Evolutionary conservation across 192 early-diverging fungal genomes (phyloP), one percentile per base, ranked within the genome.

Genomic region (Coemansia sp.): DNA sequence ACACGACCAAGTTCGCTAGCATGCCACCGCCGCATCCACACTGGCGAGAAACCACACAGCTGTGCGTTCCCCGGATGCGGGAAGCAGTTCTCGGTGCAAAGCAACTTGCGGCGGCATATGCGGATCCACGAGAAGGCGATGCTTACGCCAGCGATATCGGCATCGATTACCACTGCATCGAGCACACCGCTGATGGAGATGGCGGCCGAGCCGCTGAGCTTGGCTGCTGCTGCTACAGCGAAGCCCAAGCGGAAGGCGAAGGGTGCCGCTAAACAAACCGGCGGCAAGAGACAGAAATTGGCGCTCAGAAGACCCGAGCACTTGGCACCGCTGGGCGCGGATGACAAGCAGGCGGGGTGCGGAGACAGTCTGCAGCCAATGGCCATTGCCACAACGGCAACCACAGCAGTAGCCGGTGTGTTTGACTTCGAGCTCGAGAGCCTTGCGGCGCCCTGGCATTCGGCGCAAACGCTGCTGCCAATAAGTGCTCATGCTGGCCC

Each of bases 21-120:
- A 8, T 81, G 78, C 67, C 85, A 87, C 66, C 56, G 67, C n/a
- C 68, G 67, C 63, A 76, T 66, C 18, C 85, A 87, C 62, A 87
- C 85, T 0, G 85, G 83, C 40, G 68, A 74, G 37, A 68, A 72
- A 59, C 83, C 85, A 1, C 81, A 87, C 58, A 36, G 45, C n/a
- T 87, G 85, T 54, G 48, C 61, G 18, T 77, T 74, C 42, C 67
- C 66, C 0, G 62, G 65, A 6, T 86, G 85, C 62, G 77, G 65
- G 40, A 69, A 71, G 46, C 73, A 76, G 26, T 86, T 86, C 37
- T 77, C 76, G 9, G 79, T 77, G 62, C 83, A 74, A 41, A 82
- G 80, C 69, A 73, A 80, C 19, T 69, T 84, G 49, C 58, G 73
- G 4, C 71, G 77, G 15, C 85, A 80, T 46, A 73, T 73, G 70